Percentiles rank a stretch among this genome's conserved stretches.
phyloP scores from a whole-genome alignment of 495 filamentous ascomycete species.

The Trichoderma parareesei region DNA sequence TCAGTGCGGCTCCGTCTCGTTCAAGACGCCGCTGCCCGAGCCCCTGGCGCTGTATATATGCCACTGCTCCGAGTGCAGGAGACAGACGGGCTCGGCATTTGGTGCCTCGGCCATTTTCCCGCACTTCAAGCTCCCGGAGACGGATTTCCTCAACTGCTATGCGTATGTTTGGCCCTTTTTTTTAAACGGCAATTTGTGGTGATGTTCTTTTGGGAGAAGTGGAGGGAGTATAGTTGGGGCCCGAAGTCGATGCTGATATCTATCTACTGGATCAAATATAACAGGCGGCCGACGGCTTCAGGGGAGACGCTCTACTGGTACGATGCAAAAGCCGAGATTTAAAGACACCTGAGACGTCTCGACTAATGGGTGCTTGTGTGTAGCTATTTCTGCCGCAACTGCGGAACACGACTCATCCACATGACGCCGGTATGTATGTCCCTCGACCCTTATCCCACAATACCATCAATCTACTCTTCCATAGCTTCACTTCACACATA shows the following conservation, averaged over 20 bases:
- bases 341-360: neutral
- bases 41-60: conserved; percentile 58
- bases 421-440: conserved; percentile 30
- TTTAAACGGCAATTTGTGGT: neutral
- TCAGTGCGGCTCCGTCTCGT: conserved; percentile 53
- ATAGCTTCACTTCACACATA: neutral
- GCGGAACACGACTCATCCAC: conserved; percentile 52
- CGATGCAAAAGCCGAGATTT: neutral
- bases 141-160: conserved; percentile 37
- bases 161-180: conserved; percentile 25
- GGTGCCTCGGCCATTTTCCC: conserved; percentile 63
- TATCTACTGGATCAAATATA: neutral
- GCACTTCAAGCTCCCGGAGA: conserved; percentile 41
- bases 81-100: conserved; percentile 60
- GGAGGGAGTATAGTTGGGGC: neutral
- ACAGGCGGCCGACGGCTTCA: conserved; percentile 31
- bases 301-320: conserved; percentile 42
- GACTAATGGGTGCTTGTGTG: neutral
- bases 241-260: neutral
- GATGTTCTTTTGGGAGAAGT: neutral
- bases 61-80: conserved; percentile 59
- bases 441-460: neutral
- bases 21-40: conserved; percentile 48
- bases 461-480: neutral
- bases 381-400: conserved; percentile 52